Evolutionary conservation across 2,329 filamentous ascomycete genomes (phyloP), one percentile per base, ranked within the genome.

Genomic region (Fusarium citri): DNA sequence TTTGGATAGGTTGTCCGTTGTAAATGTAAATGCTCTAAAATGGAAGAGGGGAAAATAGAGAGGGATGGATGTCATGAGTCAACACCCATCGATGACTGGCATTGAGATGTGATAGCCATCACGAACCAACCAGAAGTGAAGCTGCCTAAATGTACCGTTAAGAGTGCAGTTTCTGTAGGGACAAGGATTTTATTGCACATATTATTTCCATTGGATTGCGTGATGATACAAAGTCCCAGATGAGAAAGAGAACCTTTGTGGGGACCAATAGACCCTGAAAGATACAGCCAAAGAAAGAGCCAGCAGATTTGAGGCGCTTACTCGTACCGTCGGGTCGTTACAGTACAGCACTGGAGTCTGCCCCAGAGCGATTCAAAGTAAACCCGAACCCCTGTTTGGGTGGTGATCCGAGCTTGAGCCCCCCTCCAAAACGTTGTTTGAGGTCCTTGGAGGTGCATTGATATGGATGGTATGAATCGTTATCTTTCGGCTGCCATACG

Each of bases 51-150:
- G 51, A 54, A 37, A 25, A 50, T 25, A 26, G 67, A 50, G 42
- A 37, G 34, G 34, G 34, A n/a, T 37, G 30, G 25, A 46, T 56
- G 64, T 46, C 62, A 71, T 68, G 63, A 70, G 67, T 68, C 67
- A 71, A 71, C 37, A 60, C 42, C 58, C 34, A 26, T 49, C 48
- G 31, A 57, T 70, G 62, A 70, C 67, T 68, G 48, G 53, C 55
- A 23, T 46, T 48, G 55, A 34, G 37, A 37, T 50, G 60, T 68
- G 65, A 66, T 43, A 53, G 50, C 55, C 61, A 58, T 46, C 57
- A 55, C 48, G 45, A 59, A 31, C 67, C 66, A 64, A 68, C 63
- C 30, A 64, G 50, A 59, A 37, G 37, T 50, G 25, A 45, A 22
- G 22, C 37, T 63, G 66, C 48, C 63, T 63, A 51, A 25, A 15